phyloP scores from a whole-genome alignment of 1,284 basidiomycete genomes.

The Melampsora americana region DNA sequence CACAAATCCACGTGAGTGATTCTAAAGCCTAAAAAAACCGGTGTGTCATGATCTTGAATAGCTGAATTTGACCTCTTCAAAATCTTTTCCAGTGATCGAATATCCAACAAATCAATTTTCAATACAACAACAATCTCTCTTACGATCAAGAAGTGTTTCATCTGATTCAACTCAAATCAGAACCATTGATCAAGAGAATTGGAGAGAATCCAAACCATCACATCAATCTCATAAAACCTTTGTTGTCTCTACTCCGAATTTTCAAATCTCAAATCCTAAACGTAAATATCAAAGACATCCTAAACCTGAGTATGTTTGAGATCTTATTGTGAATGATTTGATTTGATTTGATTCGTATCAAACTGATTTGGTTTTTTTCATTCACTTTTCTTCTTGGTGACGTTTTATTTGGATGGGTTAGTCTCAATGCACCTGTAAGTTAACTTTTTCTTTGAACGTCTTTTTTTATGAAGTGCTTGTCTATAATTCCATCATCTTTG shows the following conservation, averaged over 20 bases:
- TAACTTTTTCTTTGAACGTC: not conserved
- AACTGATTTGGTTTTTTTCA: not conserved
- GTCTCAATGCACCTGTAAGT: conserved; percentile 39
- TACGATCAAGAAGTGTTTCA: too few species aligned
- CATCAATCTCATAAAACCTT: not conserved
- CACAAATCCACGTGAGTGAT: too few species aligned
- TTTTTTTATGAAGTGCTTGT: not conserved
- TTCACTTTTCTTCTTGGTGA: not conserved
- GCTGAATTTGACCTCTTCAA: too few species aligned
- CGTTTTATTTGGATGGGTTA: not conserved
- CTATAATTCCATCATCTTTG: not conserved
- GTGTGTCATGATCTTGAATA: too few species aligned
- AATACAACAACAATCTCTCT: too few species aligned
- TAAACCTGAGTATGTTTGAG: conserved; percentile 30
- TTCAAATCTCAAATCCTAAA: conserved; percentile 16
- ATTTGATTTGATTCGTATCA: too few species aligned
- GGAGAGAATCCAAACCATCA: too few species aligned
- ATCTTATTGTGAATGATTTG: not conserved
- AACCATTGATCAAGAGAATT: too few species aligned
- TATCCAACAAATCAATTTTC: too few species aligned
- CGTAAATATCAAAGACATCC: conserved; percentile 40
- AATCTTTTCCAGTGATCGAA: too few species aligned
- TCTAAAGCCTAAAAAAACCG: too few species aligned
- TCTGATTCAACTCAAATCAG: too few species aligned
- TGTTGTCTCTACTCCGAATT: not conserved